A percentile compares a stretch with the other conserved stretches of the same genome.
These are phyloP conservation scores for Leccinum longicurvipes DNA, from an alignment of 768 basidiomycete genomes.

Conservation along the genomic window DNA sequence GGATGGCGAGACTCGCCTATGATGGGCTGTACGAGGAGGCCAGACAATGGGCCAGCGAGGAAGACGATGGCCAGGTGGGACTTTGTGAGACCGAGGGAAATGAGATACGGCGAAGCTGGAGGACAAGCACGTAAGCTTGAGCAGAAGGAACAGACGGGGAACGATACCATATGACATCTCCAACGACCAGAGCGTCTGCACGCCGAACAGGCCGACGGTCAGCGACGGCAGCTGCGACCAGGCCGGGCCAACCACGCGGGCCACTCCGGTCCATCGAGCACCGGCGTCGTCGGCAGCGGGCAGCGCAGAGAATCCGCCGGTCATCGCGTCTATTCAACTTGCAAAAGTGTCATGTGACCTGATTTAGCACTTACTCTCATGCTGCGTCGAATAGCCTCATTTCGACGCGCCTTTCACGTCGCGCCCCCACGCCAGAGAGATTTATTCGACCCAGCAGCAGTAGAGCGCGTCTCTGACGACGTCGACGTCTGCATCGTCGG, in stretches of 20 bases:
- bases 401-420: constrained; percentile 17
- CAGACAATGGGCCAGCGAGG: constrained; percentile 87
- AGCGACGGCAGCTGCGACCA: constrained; percentile 67
- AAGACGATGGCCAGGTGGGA: constrained; percentile 88
- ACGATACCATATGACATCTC: constrained; percentile 86
- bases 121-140: not conserved
- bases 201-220: constrained; percentile 77
- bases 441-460: constrained; percentile 49
- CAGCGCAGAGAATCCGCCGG: constrained; percentile 49
- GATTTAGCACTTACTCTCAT: not conserved
- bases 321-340: not conserved
- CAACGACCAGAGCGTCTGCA: constrained; percentile 90
- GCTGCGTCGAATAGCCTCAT: constrained; percentile 2
- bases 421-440: constrained; percentile 25
- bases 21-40: constrained; percentile 86
- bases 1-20: constrained; percentile 51
- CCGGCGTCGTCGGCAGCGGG: constrained; percentile 38
- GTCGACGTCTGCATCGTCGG: constrained; percentile 98
- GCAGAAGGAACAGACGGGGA: not conserved
- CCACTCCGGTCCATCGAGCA: constrained; percentile 38
- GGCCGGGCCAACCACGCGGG: constrained; percentile 56
- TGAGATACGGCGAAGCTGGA: constrained; percentile 79
- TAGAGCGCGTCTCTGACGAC: constrained; percentile 84
- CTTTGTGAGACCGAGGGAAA: constrained; percentile 85
- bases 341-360: not conserved